These are phyloP conservation scores for Pythium apleroticum DNA, from an alignment of 352 stramenopile species.

Conservation along the genomic window DNA sequence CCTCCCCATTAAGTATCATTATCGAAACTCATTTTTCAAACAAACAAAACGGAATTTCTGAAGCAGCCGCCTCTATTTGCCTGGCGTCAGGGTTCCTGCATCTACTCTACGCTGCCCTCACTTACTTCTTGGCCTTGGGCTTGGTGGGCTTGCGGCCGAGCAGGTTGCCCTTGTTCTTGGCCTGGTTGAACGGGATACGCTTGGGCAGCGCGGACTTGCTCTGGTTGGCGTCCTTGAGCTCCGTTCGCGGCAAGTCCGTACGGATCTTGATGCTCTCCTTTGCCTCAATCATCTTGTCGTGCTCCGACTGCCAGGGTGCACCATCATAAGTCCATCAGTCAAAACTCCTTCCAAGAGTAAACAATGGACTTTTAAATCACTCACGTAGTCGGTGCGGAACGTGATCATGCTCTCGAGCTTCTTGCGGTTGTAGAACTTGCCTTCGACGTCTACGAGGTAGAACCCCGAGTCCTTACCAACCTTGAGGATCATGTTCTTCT, in stretches of 20 bases:
- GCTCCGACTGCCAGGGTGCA: conserved; percentile 42
- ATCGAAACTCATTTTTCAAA: background rate
- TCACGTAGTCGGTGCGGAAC: conserved; percentile 78
- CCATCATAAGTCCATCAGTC: background rate
- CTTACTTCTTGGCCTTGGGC: conserved; percentile 32
- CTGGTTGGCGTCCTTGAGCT: conserved; percentile 37
- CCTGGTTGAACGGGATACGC: conserved; percentile 24
- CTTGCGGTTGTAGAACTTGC: conserved; percentile 85
- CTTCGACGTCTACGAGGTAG: conserved; percentile 76
- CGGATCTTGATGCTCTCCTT: conserved; percentile 51
- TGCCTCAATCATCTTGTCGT: conserved; percentile 67
- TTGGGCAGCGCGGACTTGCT: conserved; percentile 23
- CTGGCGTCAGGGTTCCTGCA: conserved; percentile 12
- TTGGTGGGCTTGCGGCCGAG: conserved; percentile 36
- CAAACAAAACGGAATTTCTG: background rate
- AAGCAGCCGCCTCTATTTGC: conserved; percentile 33
- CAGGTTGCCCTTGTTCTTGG: conserved; percentile 33
- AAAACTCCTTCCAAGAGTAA: background rate
- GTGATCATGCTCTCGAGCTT: conserved; percentile 89
- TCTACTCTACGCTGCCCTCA: background rate
- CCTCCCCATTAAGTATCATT: background rate
- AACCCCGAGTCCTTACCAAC: conserved; percentile 69
- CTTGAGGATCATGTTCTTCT: conserved; percentile 88
- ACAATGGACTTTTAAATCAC: conserved; percentile 14
- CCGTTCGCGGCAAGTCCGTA: conserved; percentile 66